A percentile compares a stretch with the other conserved stretches of the same genome.
Conservation (phyloP, 176 grass and related monocot species). For the Bothriochloa decipiens region DNA sequence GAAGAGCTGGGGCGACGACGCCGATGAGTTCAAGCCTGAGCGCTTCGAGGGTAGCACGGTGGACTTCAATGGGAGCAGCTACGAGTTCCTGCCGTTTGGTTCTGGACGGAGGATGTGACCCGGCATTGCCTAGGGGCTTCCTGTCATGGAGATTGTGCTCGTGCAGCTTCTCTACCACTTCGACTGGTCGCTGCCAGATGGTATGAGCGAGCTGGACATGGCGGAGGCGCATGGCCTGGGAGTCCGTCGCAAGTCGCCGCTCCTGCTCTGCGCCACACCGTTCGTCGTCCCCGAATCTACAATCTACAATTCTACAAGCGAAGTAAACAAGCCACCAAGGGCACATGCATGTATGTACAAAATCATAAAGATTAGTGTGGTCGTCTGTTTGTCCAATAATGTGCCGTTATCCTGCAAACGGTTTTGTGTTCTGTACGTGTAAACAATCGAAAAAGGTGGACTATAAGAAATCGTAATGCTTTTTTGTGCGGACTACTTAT, state of each 20-base stretch:
- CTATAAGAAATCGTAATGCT: no score
- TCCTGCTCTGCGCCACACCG: neutral
- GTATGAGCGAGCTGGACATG: neutral
- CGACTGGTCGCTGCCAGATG: neutral
- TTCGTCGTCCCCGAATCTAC: neutral
- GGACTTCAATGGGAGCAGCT: neutral
- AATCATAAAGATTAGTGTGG: no score
- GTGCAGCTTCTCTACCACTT: neutral
- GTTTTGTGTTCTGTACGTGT: no score
- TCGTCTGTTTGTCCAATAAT: no score
- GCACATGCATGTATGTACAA: no score
- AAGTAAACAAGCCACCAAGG: no score
- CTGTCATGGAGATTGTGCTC: neutral
- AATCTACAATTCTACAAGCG: no score
- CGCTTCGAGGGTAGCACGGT: neutral
- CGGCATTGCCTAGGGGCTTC: neutral
- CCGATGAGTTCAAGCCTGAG: conserved; percentile 19
- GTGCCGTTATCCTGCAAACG: no score
- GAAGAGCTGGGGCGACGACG: neutral
- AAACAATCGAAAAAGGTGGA: no score
- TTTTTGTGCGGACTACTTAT: no score
- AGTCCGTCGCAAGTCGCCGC: neutral
- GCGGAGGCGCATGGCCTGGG: neutral
- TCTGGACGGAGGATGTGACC: neutral
- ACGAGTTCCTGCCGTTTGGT: neutral